Evolutionary conservation across 352 stramenopile species (phyloP), one percentile per base, ranked within the genome.

Genomic region (Aphanomyces astaci): DNA sequence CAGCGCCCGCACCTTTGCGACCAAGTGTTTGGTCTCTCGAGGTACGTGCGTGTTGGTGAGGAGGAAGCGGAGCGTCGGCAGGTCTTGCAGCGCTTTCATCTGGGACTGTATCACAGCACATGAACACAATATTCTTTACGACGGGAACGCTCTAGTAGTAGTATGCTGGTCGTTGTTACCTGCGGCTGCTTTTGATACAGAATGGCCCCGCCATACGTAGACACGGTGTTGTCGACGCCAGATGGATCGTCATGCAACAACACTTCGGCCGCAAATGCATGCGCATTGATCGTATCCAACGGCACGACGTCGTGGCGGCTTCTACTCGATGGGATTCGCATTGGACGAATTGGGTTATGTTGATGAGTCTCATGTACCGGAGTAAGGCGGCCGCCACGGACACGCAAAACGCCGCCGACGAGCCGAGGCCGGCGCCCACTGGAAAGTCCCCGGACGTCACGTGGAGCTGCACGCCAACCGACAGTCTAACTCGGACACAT

Each of bases 141-240:
- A n/a, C n/a, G n/a, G n/a, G n/a, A n/a, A n/a, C n/a, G n/a, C n/a
- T n/a, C n/a, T n/a, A n/a, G n/a, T n/a, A n/a, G n/a, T n/a, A n/a
- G n/a, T n/a, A n/a, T n/a, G n/a, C n/a, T n/a, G n/a, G n/a, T n/a
- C n/a, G n/a, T n/a, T n/a, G n/a, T n/a, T 0, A 83, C 76, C 36
- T 72, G 68, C 0, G 77, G 75, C 13, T 75, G 63, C 56, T 90
- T 92, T 15, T 77, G 72, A 71, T 95, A 97, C 49, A 85, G 46
- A 25, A 97, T 73, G n/a, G 89, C 76, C 0, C 92, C 91, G 30
- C 88, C 89, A 72, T 88, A 96, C 33, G 83, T 84, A 28, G 84
- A 89, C 13, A 97, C 84, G 0, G 88, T 97, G 69, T 97, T 97
- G 77, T 97, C 92, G 27, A 96, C 81, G 46, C 92, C 92, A 13